Evolutionary conservation across 192 early-diverging fungal genomes (phyloP), one percentile per base, ranked within the genome.

Genomic region (Umbelopsis vinacea): DNA sequence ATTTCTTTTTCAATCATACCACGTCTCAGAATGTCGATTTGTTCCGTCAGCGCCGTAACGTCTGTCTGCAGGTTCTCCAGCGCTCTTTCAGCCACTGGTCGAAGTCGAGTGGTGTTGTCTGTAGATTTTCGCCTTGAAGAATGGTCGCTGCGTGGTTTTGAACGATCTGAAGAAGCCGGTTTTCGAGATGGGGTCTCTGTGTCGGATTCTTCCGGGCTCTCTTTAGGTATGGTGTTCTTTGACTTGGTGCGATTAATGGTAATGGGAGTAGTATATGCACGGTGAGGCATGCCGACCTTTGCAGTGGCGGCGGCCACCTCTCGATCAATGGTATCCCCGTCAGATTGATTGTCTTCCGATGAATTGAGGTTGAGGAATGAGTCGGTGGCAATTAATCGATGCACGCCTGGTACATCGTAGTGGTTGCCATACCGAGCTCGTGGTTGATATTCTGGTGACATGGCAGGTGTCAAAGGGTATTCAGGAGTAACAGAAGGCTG

Each of bases 1-100:
- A 63, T 37, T 7, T 46, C 43, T 24, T 66, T 45, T 46, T 72
- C 29, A 26, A 33, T 12, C 22, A 72, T 45, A 22, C 43, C 46
- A 46, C 69, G 54, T 33, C 74, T 52, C 0, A 75, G 23, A 0
- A 69, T 48, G 24, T 69, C 68, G 23, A 75, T 50, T 43, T 75
- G 74, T 17, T 75, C 74, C 3, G 74, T 63, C 15, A 75, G 23
- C 8, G 57, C 74, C 8, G 74, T 53, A 2, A 75, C 74, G 19
- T 75, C 68, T 9, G 74, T 75, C 38, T 75, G 74, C n/a, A 75
- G 37, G 5, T 55, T 75, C 22, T 75, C 74, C 23, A 75, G 29
- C 7, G 74, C 74, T 17, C 74, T 14, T 70, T 69, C 60, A 19
- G 68, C 66, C 22, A 40, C 50, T 29, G 70, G 38, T 15, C n/a